Base-by-base conservation (phyloP, 495 filamentous ascomycete species). In the Aspergillus diversus region DNA sequence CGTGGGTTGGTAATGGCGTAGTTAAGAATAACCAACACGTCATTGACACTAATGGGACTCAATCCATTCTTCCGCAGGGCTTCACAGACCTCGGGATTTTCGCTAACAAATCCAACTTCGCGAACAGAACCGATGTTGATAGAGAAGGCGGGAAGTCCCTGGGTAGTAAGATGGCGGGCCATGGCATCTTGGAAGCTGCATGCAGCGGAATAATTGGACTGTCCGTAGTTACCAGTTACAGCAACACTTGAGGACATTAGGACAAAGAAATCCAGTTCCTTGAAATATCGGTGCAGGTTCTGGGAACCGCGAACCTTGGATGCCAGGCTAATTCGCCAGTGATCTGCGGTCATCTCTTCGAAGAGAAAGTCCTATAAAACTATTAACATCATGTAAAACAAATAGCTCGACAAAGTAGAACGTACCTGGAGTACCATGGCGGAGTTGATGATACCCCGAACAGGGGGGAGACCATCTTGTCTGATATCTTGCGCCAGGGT, bases 171-270 rank as follows among this genome's bases (percentile, higher is more conserved):
- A 63, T 81, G 82, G 12, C 68, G 71, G 21, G 71, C 71, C 54
- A 86, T 79, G 9, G 78, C 68, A 52, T 85, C 83, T 43, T 83
- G 71, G 65, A 80, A 85, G 8, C 69, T 69, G 61, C 75, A 78
- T 11, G 69, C 80, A 5, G 80, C 79, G 11, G 68, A 66, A 65
- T 86, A 86, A 66, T 81, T 82, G 48, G 69, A 71, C 63, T 86
- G 79, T 6, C 76, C 75, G 5, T 66, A 58, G n/a, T 77, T 69
- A 9, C 77, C 81, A 13, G 75, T 61, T 7, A 78, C 55, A 7
- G 69, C 69, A 11, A 72, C 64, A 8, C 74, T 51, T 6, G 80
- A 84, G 57, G 71, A 76, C 7, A 78, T 64, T 35, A 82, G 60
- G 63, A 79, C 63, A 70, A 85, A 83, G 60, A 79, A 79, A 37